A percentile compares a stretch with the other conserved stretches of the same genome.
Conservation (phyloP, 2,329 filamentous ascomycete species). For the Sarocladiaceae sp. region DNA sequence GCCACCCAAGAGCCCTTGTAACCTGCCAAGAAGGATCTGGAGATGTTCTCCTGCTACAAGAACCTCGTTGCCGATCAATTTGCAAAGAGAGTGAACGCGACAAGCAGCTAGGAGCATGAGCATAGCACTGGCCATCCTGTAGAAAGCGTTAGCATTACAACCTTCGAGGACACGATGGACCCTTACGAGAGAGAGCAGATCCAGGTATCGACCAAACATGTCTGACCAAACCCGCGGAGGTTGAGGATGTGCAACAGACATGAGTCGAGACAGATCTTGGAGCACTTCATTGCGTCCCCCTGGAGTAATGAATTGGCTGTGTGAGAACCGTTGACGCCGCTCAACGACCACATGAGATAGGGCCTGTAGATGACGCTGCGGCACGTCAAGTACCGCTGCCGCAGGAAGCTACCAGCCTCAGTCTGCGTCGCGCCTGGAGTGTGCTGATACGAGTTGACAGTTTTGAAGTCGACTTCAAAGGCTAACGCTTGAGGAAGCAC, state of each 20-base stretch:
- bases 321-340: slow-evolving; percentile 22
- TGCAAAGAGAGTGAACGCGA: slow-evolving; percentile 29
- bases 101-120: slow-evolving; percentile 40
- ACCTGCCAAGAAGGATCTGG: slow-evolving; percentile 30
- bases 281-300: slow-evolving; percentile 32
- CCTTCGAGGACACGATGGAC: not conserved
- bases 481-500: slow-evolving; percentile 36
- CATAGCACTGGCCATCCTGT: slow-evolving; percentile 43
- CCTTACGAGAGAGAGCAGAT: slow-evolving; percentile 47
- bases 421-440: not conserved
- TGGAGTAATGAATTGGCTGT: not conserved
- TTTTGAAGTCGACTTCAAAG: slow-evolving; percentile 21
- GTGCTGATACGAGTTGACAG: not conserved
- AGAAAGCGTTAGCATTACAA: not conserved
- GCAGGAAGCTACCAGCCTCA: slow-evolving; percentile 37
- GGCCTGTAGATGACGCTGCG: slow-evolving; percentile 46
- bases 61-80: slow-evolving; percentile 31
- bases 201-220: slow-evolving; percentile 47
- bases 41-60: slow-evolving; percentile 35
- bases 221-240: slow-evolving; percentile 40
- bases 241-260: slow-evolving; percentile 44
- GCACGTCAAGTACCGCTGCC: slow-evolving; percentile 45
- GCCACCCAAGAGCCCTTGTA: slow-evolving; percentile 33
- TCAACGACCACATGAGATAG: slow-evolving; percentile 43
- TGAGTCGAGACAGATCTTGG: slow-evolving; percentile 39